Evolutionary conservation across 2,329 filamentous ascomycete genomes (phyloP).

Genomic region (Aspergillus tanneri): DNA sequence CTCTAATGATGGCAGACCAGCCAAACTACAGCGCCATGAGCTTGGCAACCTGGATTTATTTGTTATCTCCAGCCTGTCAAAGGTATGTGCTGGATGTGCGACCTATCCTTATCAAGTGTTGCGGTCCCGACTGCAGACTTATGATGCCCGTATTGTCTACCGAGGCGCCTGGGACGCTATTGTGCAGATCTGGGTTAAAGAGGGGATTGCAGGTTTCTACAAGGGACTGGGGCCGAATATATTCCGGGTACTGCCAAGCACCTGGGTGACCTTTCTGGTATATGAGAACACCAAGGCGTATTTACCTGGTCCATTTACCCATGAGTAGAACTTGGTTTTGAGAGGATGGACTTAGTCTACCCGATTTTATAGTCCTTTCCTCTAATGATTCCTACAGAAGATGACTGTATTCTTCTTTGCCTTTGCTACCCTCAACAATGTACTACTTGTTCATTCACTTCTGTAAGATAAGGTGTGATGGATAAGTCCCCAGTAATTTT

Average conservation of each 20-base stretch:
- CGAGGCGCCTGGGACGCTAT: constrained; percentile 71
- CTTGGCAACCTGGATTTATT: constrained; percentile 75
- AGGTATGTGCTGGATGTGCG: constrained; percentile 81
- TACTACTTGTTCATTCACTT: no score
- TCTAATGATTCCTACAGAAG: neutral
- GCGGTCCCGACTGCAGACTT: constrained; percentile 82
- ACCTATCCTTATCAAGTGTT: constrained; percentile 97
- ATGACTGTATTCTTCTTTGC: no score
- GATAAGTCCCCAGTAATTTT: no score
- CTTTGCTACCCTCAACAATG: no score
- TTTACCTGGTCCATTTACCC: constrained; percentile 50
- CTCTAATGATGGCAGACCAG: constrained; percentile 27
- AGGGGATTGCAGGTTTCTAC: constrained; percentile 83
- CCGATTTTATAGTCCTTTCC: no score
- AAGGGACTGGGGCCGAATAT: constrained; percentile 85
- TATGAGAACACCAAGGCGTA: constrained; percentile 90
- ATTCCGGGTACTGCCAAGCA: constrained; percentile 87
- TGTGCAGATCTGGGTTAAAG: constrained; percentile 70
- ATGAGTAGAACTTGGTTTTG: neutral
- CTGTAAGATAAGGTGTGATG: no score
- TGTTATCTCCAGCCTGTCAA: constrained; percentile 74
- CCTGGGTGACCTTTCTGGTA: constrained; percentile 93
- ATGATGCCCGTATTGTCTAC: constrained; percentile 74
- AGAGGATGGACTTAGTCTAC: no score
- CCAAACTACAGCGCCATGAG: constrained; percentile 25